Evolutionary conservation across 2,329 filamentous ascomycete species (phyloP), one percentile per base, ranked within the genome.

Genomic region (Neocatenulostroma microsporum): DNA sequence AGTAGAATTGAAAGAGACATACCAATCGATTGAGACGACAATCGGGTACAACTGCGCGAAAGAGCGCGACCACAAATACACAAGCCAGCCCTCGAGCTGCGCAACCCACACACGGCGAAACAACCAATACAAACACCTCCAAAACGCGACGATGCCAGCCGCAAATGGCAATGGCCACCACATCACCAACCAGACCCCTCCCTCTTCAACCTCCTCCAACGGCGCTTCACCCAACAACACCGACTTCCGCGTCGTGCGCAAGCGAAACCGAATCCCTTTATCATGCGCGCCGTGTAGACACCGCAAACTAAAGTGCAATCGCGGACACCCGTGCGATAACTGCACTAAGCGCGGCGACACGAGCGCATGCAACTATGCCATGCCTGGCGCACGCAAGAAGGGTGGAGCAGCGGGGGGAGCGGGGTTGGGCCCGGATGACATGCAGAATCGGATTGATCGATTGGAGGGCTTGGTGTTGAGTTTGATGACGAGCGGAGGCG

Each of bases 371-470:
- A 83, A 82, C 48, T 96, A 95, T 68, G 87, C 86, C 30, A 67
- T 73, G 50, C 64, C 69, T 21, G 68, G 62, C 36, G 73, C 78
- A 34, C 80, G 85, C 50, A 91, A 85, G 63, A 93, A 85, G 71
- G 79, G 62, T 39, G 51, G 53, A 39, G 39, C 41, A 32, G 43
- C 37, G 13, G 39, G 36, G 15, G 48, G 47, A 14, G 35, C 53
- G 3, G 57, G 53, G 30, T 70, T 73, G 39, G 70, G 74, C 50
- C 86, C 89, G 33, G 88, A 94, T 72, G 89, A 95, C 63, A 95
- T 96, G 89, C 89, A 96, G 67, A 94, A 93, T 58, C 83, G 91
- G 60, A 96, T 96, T 66, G 88, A 96, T 68, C 78, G 89, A 53
- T 72, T 96, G 48, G 89, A 96, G 72, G 83, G 84, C 51, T 68